Evolutionary conservation across 1,284 basidiomycete genomes (phyloP), one percentile per base, ranked within the genome.

Genomic region (Rhizoctonia solani): DNA sequence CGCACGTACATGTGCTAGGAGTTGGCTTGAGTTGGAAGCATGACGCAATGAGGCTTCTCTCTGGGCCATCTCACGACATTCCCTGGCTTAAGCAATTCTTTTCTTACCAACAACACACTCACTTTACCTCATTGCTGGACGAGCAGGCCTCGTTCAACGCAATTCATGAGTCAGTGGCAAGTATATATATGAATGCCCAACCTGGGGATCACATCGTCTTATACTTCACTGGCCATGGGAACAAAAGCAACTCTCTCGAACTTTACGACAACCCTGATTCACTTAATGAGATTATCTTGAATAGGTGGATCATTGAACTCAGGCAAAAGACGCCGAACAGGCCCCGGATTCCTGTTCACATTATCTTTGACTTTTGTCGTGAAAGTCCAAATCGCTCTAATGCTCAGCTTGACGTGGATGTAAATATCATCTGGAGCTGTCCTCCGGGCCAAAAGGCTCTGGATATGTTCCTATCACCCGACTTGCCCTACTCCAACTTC

Each of bases 341-440:
- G 37, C 37, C 9, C 8, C 32, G 44, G 13, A 47, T 52, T 16
- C n/a, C 30, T 14, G 34, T 63, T 2, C 25, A 27, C 21, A 29
- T 52, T 14, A 14, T 63, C 1, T 63, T 63, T 52, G 59, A 63
- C 32, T 37, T 50, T 39, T 63, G 59, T 41, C 59, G 59, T 8
- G 23, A 23, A 16, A 27, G 30, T n/a, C 46, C 30, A 14, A 13
- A 19, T 4, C 21, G 27, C 21, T 29, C 46, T 8, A 16, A 19
- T 13, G 19, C 34, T 14, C 5, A 41, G 16, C 23, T 63, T 6
- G 11, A 13, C n/a, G 4, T 27, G 23, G n/a, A 32, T 27, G 21
- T 63, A 2, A 14, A 47, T 16, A 19, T 63, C 29, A 19, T 63
- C 16, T 63, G 59, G 59, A 16, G 46, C 11, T 63, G 59, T 21